Evolutionary conservation across 2,329 filamentous ascomycete species (phyloP), one percentile per base, ranked within the genome.

Genomic region (Tetracladium maxilliforme): DNA sequence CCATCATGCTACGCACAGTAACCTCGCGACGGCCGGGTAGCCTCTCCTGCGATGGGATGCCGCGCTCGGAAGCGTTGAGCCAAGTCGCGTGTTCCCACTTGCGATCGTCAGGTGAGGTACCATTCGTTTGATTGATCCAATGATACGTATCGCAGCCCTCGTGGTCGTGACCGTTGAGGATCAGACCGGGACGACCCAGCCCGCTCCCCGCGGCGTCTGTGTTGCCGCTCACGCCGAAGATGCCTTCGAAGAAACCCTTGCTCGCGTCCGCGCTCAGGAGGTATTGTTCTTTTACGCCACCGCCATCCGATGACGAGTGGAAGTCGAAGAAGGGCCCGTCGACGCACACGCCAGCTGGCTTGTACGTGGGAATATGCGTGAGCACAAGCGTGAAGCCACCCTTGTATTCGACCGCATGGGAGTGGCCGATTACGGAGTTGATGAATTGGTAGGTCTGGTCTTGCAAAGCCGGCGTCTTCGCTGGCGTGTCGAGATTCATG

Each of bases 1-100:
- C 90, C 90, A 98, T 98, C 84, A 98, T 95, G 49, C 83, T 93
- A 30, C 86, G 73, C 3, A 98, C 79, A 0, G 90, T 98, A 35
- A 95, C 71, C 51, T 98, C 90, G 15, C 87, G 64, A 6, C 94
- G 58, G 1, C 77, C 77, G 0, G 77, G 69, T 4, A 66, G 37
- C 5, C 51, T 56, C 3, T 49, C 37, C 3, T 48, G 43, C 6
- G 47, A 52, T 2, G 56, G 42, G 13, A 73, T 33, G 31, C 48
- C 45, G 9, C 46, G 43, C 5, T 39, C 35, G 8, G 47, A 43
- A 2, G 62, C n/a, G n/a, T n/a, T n/a, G n/a, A n/a, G n/a, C n/a
- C n/a, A n/a, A n/a, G n/a, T n/a, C n/a, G n/a, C n/a, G n/a, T n/a
- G n/a, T n/a, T n/a, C 49, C 67, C 67, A 72, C 7, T 41, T 39